phyloP scores from a whole-genome alignment of 768 basidiomycete species.

The Kwoniella shandongensis region DNA sequence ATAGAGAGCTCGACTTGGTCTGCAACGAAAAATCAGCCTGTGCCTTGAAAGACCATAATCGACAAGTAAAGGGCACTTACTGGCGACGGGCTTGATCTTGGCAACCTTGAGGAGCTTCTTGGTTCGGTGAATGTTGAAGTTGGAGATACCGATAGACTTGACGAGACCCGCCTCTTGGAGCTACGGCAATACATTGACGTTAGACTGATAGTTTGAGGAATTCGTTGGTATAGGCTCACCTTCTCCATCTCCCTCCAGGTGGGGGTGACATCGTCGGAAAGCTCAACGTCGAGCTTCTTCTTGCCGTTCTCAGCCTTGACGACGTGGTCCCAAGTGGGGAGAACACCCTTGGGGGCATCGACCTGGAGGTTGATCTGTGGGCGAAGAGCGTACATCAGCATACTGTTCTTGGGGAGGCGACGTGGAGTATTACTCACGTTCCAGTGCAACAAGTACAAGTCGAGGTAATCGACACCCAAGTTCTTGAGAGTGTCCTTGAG shows the following conservation, averaged over 20 bases:
- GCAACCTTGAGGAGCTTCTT: slow-evolving; percentile 28
- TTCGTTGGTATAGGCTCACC: too few species aligned
- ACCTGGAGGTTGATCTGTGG: slow-evolving; percentile 33
- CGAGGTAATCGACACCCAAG: slow-evolving; percentile 62
- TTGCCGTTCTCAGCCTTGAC: slow-evolving; percentile 56
- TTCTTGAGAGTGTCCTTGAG: slow-evolving; percentile 62
- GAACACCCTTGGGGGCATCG: slow-evolving; percentile 27
- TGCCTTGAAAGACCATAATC: slow-evolving; percentile 55
- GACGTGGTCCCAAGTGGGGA: slow-evolving; percentile 21
- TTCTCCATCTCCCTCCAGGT: slow-evolving; percentile 85
- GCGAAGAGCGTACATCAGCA: too few species aligned
- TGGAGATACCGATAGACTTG: slow-evolving; percentile 78
- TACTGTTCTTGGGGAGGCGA: too few species aligned
- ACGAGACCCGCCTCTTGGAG: slow-evolving; percentile 74
- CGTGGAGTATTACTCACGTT: too few species aligned
- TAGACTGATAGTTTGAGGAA: too few species aligned
- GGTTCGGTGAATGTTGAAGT: slow-evolving; percentile 66
- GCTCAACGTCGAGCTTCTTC: slow-evolving; percentile 56
- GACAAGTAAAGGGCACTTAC: slow-evolving; percentile 42
- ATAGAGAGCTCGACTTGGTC: slow-evolving; percentile 78
- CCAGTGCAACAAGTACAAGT: slow-evolving; percentile 78
- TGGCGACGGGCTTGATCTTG: slow-evolving; percentile 24
- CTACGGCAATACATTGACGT: too few species aligned
- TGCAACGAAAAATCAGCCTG: slow-evolving; percentile 57
- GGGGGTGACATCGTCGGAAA: slow-evolving; percentile 25